Base-by-base conservation (phyloP, 2,329 filamentous ascomycete species). In the Aspergillus quadrilineatus region DNA sequence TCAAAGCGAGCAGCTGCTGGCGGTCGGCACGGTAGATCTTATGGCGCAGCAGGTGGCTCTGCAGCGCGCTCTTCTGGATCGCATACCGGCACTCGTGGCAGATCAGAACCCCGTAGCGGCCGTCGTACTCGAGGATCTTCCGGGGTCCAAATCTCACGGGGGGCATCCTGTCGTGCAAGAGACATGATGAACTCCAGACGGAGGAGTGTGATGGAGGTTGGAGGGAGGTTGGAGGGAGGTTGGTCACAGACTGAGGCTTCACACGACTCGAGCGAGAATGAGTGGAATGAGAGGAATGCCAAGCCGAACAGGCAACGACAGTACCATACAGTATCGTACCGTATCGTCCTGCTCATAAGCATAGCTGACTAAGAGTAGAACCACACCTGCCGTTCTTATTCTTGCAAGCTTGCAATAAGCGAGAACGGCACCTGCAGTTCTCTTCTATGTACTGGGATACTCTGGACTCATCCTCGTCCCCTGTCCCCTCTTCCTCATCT, bases 21-120 rank as follows among this genome's bases (percentile, higher is more conserved):
- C 56, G 17, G 12, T 58, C 51, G 5, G n/a, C 28, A 26, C 56
- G 56, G n/a, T 58, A 58, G 34, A 58, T 54, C 15, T 55, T 54
- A 34, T 58, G 56, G 1, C 56, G 56, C 8, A 58, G 56, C 15
- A 58, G 36, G 30, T 58, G 56, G 56, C 56, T 54, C 22, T 43
- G 30, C 34, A 58, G 22, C 5, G 56, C 56, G 17, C 30, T 55
- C 29, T 58, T 58, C 41, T 58, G 56, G 43, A 58, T 58, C 6
- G 46, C 56, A 26, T 58, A 58, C 17, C 43, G 51, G 28, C 56
- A 58, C 9, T 58, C 51, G 26, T 36, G 56, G 30, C 56, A 58
- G 51, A 58, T 50, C 5, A 58, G 46, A 9, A 58, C 51, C 2
- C 47, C 29, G 34, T 58, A 55, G 17, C 28, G 29, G 0, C 15